Base-by-base conservation (phyloP, 768 basidiomycete genomes). In the Hericium coralloides region DNA sequence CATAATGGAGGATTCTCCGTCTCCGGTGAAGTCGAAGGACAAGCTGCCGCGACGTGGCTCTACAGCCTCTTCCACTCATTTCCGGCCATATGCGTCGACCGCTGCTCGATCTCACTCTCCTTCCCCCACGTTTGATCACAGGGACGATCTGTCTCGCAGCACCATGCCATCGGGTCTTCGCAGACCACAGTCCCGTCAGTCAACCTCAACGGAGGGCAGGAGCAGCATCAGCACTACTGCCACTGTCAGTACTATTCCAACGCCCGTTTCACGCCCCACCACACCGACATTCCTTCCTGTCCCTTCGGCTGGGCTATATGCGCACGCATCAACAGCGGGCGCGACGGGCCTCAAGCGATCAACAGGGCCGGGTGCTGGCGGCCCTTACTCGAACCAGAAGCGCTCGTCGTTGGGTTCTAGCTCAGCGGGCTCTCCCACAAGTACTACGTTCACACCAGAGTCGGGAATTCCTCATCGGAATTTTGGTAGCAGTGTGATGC, bases 1-100 rank as follows among this genome's bases (percentile, higher is more conserved):
- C 38, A 89, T 92, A 52, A 90, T 91, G 89, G 90, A 92, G 61
- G 90, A 91, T 65, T 85, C 86, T 2, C 86, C 89, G 22, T 84
- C 83, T 15, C 87, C 85, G 20, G 74, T 74, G 31, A 86, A 82
- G 77, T 77, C 55, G 76, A 79, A 58, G 81, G 83, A 65, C 73
- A 76, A 63, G 68, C 79, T 38, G 82, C 85, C 17, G 6, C 51
- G 58, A 50, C 55, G 62, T 51, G 53, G 57, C 3, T 61, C 62
- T 4, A 89, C 87, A 20, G 74, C 77, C 52, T 78, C 75, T 26
- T 76, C 81, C n/a, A 75, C 76, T 38, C 66, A 76, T 8, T 83
- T 79, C 67, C 79, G 76, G 47, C 71, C 76, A n/a, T 69, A 73
- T 25, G 67, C 76, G 18, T 75, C 79, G 17, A 72, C 75, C 10